Conservation (phyloP, 2,329 filamentous ascomycete species). For the Knufia fluminis region DNA sequence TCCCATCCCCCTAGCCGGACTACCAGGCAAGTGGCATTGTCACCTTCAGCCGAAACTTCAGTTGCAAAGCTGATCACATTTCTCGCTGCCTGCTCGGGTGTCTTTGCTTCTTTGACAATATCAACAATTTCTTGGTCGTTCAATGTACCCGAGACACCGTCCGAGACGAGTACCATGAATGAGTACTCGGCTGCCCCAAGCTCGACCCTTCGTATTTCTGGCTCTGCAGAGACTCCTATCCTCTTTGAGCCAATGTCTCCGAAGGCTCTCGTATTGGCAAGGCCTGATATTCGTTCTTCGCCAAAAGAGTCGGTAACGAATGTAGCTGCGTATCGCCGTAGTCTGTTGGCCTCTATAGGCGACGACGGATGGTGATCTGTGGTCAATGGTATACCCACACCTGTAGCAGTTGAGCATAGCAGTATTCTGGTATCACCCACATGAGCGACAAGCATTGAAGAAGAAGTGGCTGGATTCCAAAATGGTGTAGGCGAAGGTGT, state of each 20-base stretch:
- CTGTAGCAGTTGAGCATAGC: conserved; percentile 77
- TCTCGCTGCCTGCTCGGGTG: conserved; percentile 73
- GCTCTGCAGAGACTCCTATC: conserved; percentile 88
- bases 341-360: conserved; percentile 69
- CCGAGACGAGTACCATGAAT: conserved; percentile 79
- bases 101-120: conserved; percentile 79
- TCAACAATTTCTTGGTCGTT: conserved; percentile 88
- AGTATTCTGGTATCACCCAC: conserved; percentile 89
- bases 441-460: conserved; percentile 76
- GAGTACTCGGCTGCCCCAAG: conserved; percentile 75
- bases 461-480: conserved; percentile 83
- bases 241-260: conserved; percentile 88
- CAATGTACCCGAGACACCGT: conserved; percentile 79
- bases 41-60: conserved; percentile 61
- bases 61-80: conserved; percentile 80
- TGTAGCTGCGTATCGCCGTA: conserved; percentile 75
- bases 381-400: conserved; percentile 69
- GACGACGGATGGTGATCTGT: conserved; percentile 88
- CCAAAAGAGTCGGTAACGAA: conserved; percentile 95
- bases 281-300: conserved; percentile 85
- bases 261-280: conserved; percentile 90
- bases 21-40: conserved; percentile 57
- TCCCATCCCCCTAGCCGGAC: conserved; percentile 58
- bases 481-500: conserved; percentile 87
- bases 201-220: conserved; percentile 72